Percentiles rank a stretch among this genome's conserved stretches.
These are phyloP conservation scores for Suillus occidentalis DNA, from an alignment of 768 basidiomycete species.

Conservation along the genomic window DNA sequence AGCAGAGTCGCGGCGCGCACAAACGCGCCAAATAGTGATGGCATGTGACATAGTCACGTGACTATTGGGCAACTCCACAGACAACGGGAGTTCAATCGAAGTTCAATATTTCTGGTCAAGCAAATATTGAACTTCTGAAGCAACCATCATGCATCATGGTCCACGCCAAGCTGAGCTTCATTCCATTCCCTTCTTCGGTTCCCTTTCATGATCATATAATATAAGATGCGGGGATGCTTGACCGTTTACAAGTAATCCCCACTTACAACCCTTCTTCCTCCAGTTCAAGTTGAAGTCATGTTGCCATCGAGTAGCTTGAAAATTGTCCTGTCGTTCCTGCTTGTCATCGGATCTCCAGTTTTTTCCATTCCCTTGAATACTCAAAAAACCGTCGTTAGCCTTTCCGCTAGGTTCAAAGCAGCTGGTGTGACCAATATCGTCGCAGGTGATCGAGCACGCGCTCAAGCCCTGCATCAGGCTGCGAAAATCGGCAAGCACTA, in stretches of 20 bases:
- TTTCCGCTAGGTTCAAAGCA: constrained; percentile 5
- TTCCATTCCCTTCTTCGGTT: background rate
- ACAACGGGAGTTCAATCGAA: background rate
- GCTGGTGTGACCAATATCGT: constrained; percentile 1
- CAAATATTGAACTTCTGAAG: background rate
- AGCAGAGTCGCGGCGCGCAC: constrained; percentile 3
- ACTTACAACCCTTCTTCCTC: background rate
- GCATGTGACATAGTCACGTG: constrained; percentile 1
- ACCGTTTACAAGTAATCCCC: background rate
- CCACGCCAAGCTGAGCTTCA: background rate
- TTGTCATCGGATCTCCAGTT: background rate
- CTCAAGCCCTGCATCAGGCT: background rate
- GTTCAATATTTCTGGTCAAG: background rate
- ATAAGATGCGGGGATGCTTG: background rate
- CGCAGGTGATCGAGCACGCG: constrained; percentile 5
- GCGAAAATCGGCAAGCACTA: background rate
- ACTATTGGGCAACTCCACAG: background rate
- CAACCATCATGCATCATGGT: background rate
- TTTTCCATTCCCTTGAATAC: background rate
- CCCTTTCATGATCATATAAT: background rate
- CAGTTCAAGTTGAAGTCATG: background rate
- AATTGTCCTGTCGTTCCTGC: background rate
- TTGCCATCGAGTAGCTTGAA: background rate
- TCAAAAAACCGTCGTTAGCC: background rate
- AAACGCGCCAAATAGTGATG: background rate